These are phyloP conservation scores for Fusarium neocosmosporiellum DNA, from an alignment of 2,329 filamentous ascomycete species.

Conservation along the genomic window DNA sequence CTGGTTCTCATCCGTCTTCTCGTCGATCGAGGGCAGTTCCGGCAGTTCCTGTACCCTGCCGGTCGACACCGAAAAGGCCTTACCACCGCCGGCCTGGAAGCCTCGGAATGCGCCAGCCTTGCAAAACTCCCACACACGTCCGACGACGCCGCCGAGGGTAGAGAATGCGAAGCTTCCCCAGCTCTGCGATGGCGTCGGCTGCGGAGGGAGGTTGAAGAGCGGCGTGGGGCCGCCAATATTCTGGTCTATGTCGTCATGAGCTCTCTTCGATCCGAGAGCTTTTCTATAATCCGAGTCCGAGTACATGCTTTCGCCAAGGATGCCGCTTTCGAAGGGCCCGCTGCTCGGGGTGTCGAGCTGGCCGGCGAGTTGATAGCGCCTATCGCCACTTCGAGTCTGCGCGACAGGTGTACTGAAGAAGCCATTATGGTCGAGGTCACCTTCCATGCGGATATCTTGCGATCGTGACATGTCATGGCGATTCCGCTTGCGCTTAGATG, in stretches of 20 bases:
- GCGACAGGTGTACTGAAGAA: conserved; percentile 38
- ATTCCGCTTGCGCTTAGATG: conserved; percentile 60
- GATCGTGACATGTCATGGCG: conserved; percentile 46
- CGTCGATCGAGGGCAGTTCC: conserved; percentile 30
- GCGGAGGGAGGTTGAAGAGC: conserved; percentile 47
- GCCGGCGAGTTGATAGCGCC: conserved; percentile 63
- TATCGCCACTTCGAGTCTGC: conserved; percentile 28
- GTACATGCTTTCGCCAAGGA: conserved; percentile 65
- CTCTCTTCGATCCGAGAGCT: conserved; percentile 61
- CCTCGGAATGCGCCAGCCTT: conserved; percentile 79
- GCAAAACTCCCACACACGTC: conserved; percentile 89
- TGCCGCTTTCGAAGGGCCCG: conserved; percentile 45
- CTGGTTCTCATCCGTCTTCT: conserved; percentile 34
- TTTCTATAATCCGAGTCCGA: conserved; percentile 68
- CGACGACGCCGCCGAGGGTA: conserved; percentile 74
- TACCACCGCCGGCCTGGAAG: conserved; percentile 87
- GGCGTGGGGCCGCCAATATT: conserved; percentile 46
- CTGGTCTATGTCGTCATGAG: conserved; percentile 52
- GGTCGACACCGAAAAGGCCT: conserved; percentile 69
- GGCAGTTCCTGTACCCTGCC: conserved; percentile 37
- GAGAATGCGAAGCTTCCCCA: conserved; percentile 71
- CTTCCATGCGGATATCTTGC: conserved; percentile 35
- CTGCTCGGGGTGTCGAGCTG: conserved; percentile 63
- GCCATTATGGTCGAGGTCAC: conserved; percentile 31
- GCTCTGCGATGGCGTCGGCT: conserved; percentile 49